Conservation (phyloP, 768 basidiomycete genomes). For the Butyriboletus loyo region DNA sequence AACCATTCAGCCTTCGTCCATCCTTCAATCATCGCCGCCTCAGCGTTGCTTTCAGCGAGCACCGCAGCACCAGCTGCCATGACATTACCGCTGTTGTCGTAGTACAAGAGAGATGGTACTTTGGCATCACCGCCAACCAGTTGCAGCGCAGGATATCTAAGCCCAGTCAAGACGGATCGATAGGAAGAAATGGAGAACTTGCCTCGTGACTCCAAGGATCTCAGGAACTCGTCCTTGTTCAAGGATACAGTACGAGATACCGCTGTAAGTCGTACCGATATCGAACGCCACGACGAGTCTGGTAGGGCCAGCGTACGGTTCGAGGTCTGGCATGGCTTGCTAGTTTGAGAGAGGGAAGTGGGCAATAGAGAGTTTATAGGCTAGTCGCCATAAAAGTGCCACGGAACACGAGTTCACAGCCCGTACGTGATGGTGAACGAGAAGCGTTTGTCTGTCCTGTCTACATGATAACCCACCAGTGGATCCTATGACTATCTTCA, state of each 20-base stretch:
- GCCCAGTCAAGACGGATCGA: conserved; percentile 1
- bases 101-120: conserved; percentile 44
- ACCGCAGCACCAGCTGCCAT: conserved; percentile 42
- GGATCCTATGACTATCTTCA: no score
- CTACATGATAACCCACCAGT: no score
- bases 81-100: conserved; percentile 34
- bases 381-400: no score
- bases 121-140: conserved; percentile 39
- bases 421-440: no score
- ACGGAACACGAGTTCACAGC: no score
- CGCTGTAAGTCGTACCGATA: conserved; percentile 46
- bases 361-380: neutral
- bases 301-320: conserved; percentile 1
- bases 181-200: neutral
- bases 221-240: conserved; percentile 9
- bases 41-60: conserved; percentile 26
- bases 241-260: conserved; percentile 36
- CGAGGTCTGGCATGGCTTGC: conserved; percentile 1
- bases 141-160: conserved; percentile 39
- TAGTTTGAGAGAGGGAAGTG: neutral
- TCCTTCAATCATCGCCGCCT: conserved; percentile 32
- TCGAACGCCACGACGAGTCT: conserved; percentile 40
- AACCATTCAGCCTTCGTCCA: conserved; percentile 19
- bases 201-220: conserved; percentile 8
- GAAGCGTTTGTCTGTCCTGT: no score